Base-by-base conservation (phyloP, 2,329 filamentous ascomycete species). In the Pseudocercospora fuligena region DNA sequence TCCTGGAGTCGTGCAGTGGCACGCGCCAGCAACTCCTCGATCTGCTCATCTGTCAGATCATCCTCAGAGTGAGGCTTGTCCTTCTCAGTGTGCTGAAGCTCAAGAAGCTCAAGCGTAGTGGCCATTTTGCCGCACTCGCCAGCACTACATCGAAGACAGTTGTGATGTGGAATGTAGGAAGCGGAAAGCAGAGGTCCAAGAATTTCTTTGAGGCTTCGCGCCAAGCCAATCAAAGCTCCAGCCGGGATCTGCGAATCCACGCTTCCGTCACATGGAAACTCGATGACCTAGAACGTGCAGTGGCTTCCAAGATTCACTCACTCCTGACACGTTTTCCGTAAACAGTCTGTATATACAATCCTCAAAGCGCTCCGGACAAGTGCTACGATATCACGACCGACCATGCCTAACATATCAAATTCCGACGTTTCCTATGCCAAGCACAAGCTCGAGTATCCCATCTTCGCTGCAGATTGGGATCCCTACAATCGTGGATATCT, bases 381-480 rank as follows among this genome's bases (percentile, higher is more conserved):
- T 57, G 53, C 53, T 57, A 33, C 53, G 53, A n/a, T 9, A 19
- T 23, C 56, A 58, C 19, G 21, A 40, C 19, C 23, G 58, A 63
- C 16, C 36, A 69, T 68, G 66, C 65, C 66, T 47, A 60, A 49
- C 9, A 57, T 67, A 40, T 40, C 66, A 36, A 71, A 68, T 23
- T 75, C 72, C 31, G 67, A 73, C 21, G 76, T 80, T 6, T 79
- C 79, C 62, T 81, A 78, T 71, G 86, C 90, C 67, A 90, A 88
- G 78, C 83, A 88, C 72, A 88, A 88, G 64, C 87, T 96, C 70
- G 87, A 89, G 65, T 97, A 94, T 79, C 94, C 94, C 58, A 87
- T 97, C 66, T 97, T 93, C 79, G 89, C 91, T 64, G 91, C 93
- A 78, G 93, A 93, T 76, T 97, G 97, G 79, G 93, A 97, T 76